phyloP scores from a whole-genome alignment of 2,329 filamentous ascomycete genomes.

The Stagonosporopsis rhizophila region DNA sequence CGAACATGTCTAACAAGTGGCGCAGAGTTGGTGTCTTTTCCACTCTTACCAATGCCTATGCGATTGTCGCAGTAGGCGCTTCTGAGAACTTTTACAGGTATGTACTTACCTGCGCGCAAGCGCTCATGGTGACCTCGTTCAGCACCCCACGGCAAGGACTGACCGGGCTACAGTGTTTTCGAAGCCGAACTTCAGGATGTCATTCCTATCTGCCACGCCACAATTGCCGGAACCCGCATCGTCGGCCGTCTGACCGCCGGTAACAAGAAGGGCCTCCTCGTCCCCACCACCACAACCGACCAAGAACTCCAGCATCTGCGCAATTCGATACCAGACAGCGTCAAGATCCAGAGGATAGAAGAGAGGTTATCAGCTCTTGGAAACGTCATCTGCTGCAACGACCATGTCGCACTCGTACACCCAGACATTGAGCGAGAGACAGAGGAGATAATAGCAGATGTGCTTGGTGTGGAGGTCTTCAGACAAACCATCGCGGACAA shows the following conservation, averaged over 20 bases:
- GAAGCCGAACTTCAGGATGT: conserved; percentile 97
- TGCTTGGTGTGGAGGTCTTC: conserved; percentile 87
- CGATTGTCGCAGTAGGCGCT: conserved; percentile 89
- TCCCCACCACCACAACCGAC: conserved; percentile 94
- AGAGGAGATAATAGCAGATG: conserved; percentile 97
- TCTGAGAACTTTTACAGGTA: conserved; percentile 98
- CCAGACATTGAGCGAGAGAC: conserved; percentile 97
- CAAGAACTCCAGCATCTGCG: conserved; percentile 97
- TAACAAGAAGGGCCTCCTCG: conserved; percentile 95
- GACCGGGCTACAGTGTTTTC: conserved; percentile 71
- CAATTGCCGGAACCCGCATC: conserved; percentile 95
- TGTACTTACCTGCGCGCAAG: conserved; percentile 19
- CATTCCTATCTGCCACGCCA: conserved; percentile 95
- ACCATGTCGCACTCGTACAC: conserved; percentile 95
- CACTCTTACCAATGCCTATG: conserved; percentile 96
- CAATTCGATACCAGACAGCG: conserved; percentile 88
- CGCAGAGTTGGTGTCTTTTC: conserved; percentile 92
- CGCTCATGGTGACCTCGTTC: not conserved
- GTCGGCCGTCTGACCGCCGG: conserved; percentile 94
- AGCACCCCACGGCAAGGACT: conserved; percentile 17
- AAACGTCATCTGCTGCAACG: conserved; percentile 96
- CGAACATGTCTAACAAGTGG: conserved; percentile 23
- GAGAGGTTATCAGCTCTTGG: conserved; percentile 94
- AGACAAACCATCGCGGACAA: conserved; percentile 96
- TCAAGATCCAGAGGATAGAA: conserved; percentile 97